A percentile compares a stretch with the other conserved stretches of the same genome.
Conservation (phyloP, 805 yeast genomes). For the Priceomyces carsonii region DNA sequence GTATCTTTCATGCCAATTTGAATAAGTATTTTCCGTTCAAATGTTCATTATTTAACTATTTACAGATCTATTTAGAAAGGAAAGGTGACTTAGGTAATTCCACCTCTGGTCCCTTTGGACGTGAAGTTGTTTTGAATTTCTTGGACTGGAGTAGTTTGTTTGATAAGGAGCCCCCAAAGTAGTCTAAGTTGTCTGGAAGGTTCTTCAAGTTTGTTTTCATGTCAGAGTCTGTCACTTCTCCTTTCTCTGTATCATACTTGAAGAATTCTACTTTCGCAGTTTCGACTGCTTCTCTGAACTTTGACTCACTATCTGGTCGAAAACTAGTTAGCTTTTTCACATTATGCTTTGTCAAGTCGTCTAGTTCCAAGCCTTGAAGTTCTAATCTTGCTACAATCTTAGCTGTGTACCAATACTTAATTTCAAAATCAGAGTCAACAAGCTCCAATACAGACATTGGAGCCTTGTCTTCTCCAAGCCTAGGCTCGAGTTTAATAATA, state of each 20-base stretch:
- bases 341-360: constrained; percentile 53
- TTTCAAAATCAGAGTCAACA: constrained; percentile 66
- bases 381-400: constrained; percentile 80
- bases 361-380: constrained; percentile 55
- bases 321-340: constrained; percentile 49
- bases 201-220: constrained; percentile 31
- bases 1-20: too few species aligned
- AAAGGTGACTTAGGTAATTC: constrained; percentile 38
- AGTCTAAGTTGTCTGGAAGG: constrained; percentile 29
- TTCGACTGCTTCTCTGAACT: constrained; percentile 66
- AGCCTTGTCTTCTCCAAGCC: constrained; percentile 82
- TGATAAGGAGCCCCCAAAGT: constrained; percentile 23
- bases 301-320: constrained; percentile 50
- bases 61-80: constrained; percentile 7
- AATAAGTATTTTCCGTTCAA: background rate
- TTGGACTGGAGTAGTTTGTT: constrained; percentile 30
- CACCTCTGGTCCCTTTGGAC: constrained; percentile 18
- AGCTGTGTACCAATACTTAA: constrained; percentile 78
- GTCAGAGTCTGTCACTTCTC: constrained; percentile 21
- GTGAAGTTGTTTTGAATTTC: constrained; percentile 32
- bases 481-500: constrained; percentile 76
- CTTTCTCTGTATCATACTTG: constrained; percentile 30
- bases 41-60: constrained; percentile 3
- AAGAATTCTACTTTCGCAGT: constrained; percentile 38
- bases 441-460: constrained; percentile 87